Percentiles rank a stretch among this genome's conserved stretches.
Conservation (phyloP, 768 basidiomycete genomes). For the Russula ochroleuca region DNA sequence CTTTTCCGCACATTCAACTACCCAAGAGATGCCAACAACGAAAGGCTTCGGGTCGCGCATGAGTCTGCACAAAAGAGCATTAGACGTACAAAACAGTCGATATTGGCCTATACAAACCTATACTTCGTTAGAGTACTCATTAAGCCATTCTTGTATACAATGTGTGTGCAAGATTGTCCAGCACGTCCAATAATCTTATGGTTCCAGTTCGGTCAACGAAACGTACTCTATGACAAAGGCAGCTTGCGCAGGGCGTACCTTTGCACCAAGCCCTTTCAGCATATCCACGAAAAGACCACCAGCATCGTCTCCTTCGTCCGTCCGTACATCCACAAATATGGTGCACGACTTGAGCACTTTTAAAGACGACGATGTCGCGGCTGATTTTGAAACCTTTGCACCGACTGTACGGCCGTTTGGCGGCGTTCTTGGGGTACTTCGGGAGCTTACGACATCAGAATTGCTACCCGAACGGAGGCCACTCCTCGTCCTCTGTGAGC, state of each 20-base stretch:
- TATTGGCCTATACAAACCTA: slow-evolving; percentile 43
- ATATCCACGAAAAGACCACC: slow-evolving; percentile 79
- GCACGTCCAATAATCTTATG: slow-evolving; percentile 58
- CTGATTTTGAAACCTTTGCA: slow-evolving; percentile 28
- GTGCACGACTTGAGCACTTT: slow-evolving; percentile 66
- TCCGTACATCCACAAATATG: slow-evolving; percentile 80
- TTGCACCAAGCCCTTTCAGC: slow-evolving; percentile 74
- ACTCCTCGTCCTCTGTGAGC: slow-evolving; percentile 21
- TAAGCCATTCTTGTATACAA: slow-evolving; percentile 80
- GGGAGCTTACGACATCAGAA: slow-evolving; percentile 25
- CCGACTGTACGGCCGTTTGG: slow-evolving; percentile 30
- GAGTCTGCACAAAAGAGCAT: slow-evolving; percentile 38
- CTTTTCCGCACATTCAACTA: slow-evolving; percentile 79
- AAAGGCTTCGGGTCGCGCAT: slow-evolving; percentile 64
- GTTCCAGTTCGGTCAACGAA: not conserved
- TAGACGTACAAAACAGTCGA: not conserved
- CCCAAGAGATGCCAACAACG: slow-evolving; percentile 85
- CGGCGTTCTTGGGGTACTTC: slow-evolving; percentile 37
- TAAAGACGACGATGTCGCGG: slow-evolving; percentile 33
- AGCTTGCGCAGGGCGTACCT: slow-evolving; percentile 44
- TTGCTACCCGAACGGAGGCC: slow-evolving; percentile 22
- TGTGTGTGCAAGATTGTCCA: slow-evolving; percentile 72
- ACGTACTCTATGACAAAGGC: not conserved
- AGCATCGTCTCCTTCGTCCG: slow-evolving; percentile 73
- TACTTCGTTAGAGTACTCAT: slow-evolving; percentile 70